Evolutionary conservation across 2,329 filamentous ascomycete genomes (phyloP).

Genomic region (Colletotrichum neosansevieriae): DNA sequence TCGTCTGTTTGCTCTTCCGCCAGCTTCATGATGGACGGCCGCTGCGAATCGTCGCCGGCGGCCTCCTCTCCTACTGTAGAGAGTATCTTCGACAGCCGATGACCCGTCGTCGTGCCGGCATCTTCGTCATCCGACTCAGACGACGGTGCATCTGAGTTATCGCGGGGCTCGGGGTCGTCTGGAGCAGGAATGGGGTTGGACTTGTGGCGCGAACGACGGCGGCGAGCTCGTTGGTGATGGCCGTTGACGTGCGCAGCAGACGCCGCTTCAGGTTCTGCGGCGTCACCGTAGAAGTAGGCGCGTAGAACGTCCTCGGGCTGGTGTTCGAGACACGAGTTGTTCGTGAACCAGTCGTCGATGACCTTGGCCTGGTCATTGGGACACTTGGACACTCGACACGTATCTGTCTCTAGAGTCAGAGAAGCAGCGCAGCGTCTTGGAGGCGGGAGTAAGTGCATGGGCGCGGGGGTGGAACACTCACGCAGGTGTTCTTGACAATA

Average conservation of each 20-base stretch:
- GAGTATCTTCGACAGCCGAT: background rate
- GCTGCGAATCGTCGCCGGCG: background rate
- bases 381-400: constrained; percentile 33
- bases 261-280: background rate
- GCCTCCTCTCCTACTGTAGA: constrained; percentile 24
- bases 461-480: constrained; percentile 24
- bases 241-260: background rate
- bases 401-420: constrained; percentile 32
- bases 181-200: background rate
- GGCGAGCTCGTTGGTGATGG: constrained; percentile 28
- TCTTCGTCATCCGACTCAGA: constrained; percentile 15
- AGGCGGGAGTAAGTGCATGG: background rate
- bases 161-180: background rate
- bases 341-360: constrained; percentile 34
- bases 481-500: constrained; percentile 38
- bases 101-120: background rate
- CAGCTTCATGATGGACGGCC: background rate
- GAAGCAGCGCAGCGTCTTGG: background rate
- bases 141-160: background rate
- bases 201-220: constrained; percentile 24
- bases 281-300: constrained; percentile 20
- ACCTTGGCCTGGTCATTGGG: constrained; percentile 33
- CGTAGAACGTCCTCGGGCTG: constrained; percentile 19
- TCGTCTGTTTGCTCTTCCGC: background rate
- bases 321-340: constrained; percentile 34